phyloP scores from a whole-genome alignment of 768 basidiomycete genomes.

The Termitomyces sp. region DNA sequence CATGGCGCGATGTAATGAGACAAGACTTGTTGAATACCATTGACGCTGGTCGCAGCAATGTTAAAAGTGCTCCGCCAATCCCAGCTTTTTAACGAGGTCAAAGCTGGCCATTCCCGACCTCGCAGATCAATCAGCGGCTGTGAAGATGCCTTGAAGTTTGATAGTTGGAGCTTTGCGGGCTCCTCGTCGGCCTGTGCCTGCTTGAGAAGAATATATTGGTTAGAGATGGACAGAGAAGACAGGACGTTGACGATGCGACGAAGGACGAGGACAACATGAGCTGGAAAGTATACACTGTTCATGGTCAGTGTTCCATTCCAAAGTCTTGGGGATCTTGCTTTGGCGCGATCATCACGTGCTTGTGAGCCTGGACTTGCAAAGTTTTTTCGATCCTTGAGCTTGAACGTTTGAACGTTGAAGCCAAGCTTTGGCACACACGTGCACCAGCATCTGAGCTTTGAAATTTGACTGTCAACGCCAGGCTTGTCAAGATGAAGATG shows the following conservation, averaged over 20 bases:
- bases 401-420: too few relatives aligned
- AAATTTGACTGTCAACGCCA: neutral
- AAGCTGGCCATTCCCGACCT: conserved; percentile 23
- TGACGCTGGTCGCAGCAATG: neutral
- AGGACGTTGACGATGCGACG: conserved; percentile 65
- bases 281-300: conserved; percentile 47
- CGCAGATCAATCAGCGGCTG: conserved; percentile 12
- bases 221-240: conserved; percentile 65
- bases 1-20: neutral
- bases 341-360: conserved; percentile 8
- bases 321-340: conserved; percentile 3
- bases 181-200: conserved; percentile 13
- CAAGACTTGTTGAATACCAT: neutral
- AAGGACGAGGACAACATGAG: conserved; percentile 54
- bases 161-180: conserved; percentile 1
- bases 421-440: neutral
- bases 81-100: conserved; percentile 20
- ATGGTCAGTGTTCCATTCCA: conserved; percentile 16
- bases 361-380: too few relatives aligned
- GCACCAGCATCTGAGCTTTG: neutral
- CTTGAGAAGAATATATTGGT: conserved; percentile 45
- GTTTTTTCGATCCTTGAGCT: too few relatives aligned
- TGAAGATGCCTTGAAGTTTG: neutral
- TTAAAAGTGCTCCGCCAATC: conserved; percentile 12
- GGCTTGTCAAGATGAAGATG: neutral